Evolutionary conservation across 176 grass and related monocot genomes (phyloP), one percentile per base, ranked within the genome.

Genomic region (Carex myosuroides): DNA sequence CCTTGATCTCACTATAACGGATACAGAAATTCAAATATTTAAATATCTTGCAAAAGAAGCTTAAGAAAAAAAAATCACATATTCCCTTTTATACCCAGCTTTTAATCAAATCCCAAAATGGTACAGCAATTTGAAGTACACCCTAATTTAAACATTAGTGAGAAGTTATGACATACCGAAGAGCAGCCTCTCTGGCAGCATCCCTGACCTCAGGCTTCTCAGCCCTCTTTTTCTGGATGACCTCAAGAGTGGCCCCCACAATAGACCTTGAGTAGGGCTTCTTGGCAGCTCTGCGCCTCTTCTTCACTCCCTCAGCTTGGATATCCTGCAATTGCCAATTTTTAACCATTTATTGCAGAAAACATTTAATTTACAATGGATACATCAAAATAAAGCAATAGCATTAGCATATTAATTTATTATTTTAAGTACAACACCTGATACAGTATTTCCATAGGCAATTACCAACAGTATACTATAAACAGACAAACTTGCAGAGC

Each of bases 131-230:
- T 50, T 50, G 46, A n/a, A 58, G 16, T 17, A 18, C 11, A 58
- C 16, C 56, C 56, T 18, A 39, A 39, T 39, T 39, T 39, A 39
- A 62, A 77, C 3, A 17, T 2, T 18, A 56, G 57, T 66, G 13
- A 65, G 5, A 61, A 48, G 10, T 17, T 85, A 41, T 46, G 69
- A 83, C 20, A 33, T 90, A 97, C 94, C 94, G 94, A 26, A 97
- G 94, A 90, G 94, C 94, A 0, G 94, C 94, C 73, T 97, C 91
- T 57, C 94, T 88, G n/a, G 94, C 91, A 70, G 94, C 94, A 91
- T 97, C 94, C 54, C 91, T 91, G n/a, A 97, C 91, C 86, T 97
- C 94, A 33, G 94, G 90, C 76, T 97, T 97, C 89, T 97, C 94
- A 4, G 85, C 81, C 53, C 94, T 93, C 91, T 97, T 97, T 74